Evolutionary conservation across 2,329 filamentous ascomycete species (phyloP).

Genomic region (Fusarium sp.): DNA sequence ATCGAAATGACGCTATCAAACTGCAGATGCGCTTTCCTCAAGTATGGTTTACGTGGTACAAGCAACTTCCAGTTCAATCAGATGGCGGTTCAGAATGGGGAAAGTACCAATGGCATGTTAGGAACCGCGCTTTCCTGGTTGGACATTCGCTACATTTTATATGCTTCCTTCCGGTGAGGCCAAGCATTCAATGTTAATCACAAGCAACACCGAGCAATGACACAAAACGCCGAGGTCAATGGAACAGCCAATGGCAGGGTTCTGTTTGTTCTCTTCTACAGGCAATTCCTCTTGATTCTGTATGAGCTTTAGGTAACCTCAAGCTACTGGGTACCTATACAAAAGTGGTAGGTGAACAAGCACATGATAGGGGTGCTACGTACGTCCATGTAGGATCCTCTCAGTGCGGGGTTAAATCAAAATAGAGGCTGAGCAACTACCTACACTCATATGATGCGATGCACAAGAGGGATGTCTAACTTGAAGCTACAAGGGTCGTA

Average conservation of each 20-base stretch:
- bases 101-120: background rate
- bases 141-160: background rate
- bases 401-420: constrained; percentile 15
- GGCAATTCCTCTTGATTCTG: background rate
- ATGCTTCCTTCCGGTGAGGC: background rate
- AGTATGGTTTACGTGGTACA: background rate
- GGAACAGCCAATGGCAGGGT: background rate
- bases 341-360: constrained; percentile 24
- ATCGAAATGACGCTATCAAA: constrained; percentile 38
- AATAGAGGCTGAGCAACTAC: constrained; percentile 7
- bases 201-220: constrained; percentile 32
- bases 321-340: constrained; percentile 1
- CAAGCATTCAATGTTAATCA: constrained; percentile 14
- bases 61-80: background rate
- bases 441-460: background rate
- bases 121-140: background rate
- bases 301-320: background rate
- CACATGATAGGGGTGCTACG: constrained; percentile 5
- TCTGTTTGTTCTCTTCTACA: background rate
- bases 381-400: background rate
- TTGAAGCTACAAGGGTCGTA: constrained; percentile 3
- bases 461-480: background rate
- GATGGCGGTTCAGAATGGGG: background rate
- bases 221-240: constrained; percentile 31
- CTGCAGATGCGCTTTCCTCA: constrained; percentile 8